Conservation (phyloP, 805 yeast species). For the Yamadazyma insecticola region DNA sequence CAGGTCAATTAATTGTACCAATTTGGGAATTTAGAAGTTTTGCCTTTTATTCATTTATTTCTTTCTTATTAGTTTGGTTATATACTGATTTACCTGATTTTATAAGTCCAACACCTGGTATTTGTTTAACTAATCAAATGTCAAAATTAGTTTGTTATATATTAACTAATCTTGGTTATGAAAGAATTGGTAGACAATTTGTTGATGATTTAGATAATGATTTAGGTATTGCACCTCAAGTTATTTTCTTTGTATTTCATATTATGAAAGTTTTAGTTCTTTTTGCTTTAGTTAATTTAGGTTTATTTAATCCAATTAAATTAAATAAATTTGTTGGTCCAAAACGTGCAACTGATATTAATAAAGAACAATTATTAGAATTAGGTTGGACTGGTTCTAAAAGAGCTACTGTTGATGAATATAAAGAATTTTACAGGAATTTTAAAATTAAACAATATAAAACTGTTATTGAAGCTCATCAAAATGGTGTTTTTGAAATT, state of each 20-base stretch:
- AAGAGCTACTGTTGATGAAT: slow-evolving; percentile 65
- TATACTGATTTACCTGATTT: slow-evolving; percentile 91
- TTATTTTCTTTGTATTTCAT: slow-evolving; percentile 70
- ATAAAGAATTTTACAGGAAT: slow-evolving; percentile 64
- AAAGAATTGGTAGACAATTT: slow-evolving; percentile 42
- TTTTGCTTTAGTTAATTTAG: slow-evolving; percentile 57
- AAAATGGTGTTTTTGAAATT: slow-evolving; percentile 60
- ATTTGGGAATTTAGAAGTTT: slow-evolving; percentile 52
- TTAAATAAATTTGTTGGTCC: slow-evolving; percentile 26
- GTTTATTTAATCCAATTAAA: slow-evolving; percentile 70
- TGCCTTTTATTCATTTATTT: slow-evolving; percentile 35
- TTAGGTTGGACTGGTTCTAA: slow-evolving; percentile 97
- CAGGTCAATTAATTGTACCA: slow-evolving; percentile 85
- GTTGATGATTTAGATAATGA: slow-evolving; percentile 43
- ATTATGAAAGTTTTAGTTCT: slow-evolving; percentile 53
- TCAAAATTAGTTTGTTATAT: slow-evolving; percentile 17
- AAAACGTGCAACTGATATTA: slow-evolving; percentile 25
- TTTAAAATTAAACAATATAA: slow-evolving; percentile 62
- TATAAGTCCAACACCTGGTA: slow-evolving; percentile 89
- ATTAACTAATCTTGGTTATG: slow-evolving; percentile 31
- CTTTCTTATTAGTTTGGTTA: slow-evolving; percentile 62
- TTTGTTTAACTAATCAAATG: slow-evolving; percentile 65
- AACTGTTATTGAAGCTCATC: slow-evolving; percentile 71
- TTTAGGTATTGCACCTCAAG: slow-evolving; percentile 47
- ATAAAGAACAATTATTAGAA: slow-evolving; percentile 51